A percentile compares a stretch with the other conserved stretches of the same genome.
phyloP scores from a whole-genome alignment of 495 filamentous ascomycete species.

The Podospora comata region DNA sequence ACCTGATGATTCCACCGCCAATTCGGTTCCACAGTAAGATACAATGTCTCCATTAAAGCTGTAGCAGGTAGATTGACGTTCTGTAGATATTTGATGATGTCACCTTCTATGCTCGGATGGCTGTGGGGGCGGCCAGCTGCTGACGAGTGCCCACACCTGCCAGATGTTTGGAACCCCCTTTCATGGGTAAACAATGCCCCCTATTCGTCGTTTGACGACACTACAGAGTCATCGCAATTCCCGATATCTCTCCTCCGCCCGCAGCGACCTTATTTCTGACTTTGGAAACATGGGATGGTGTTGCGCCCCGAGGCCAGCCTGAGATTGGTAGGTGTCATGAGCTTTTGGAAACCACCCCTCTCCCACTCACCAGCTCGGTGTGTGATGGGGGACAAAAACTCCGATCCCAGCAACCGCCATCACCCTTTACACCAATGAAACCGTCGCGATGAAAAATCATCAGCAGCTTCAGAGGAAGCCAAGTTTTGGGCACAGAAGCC shows the following conservation, averaged over 20 bases:
- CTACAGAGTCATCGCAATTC: background rate
- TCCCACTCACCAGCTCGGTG: background rate
- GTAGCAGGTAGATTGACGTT: background rate
- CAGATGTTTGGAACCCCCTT: background rate
- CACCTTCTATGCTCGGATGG: background rate
- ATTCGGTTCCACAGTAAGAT: background rate
- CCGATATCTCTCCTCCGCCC: background rate
- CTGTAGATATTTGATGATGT: background rate
- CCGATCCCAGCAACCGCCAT: background rate
- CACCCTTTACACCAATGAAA: background rate
- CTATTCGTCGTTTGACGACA: background rate
- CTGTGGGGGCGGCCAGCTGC: background rate
- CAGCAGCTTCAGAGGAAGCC: background rate
- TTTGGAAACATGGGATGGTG: background rate
- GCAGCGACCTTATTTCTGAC: background rate
- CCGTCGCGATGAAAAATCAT: background rate
- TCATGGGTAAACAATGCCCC: background rate
- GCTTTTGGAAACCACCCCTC: background rate
- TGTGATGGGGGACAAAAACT: background rate
- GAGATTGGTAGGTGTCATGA: background rate
- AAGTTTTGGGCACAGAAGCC: background rate
- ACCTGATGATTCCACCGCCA: background rate
- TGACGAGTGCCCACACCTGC: background rate
- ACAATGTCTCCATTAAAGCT: background rate
- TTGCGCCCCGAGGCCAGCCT: background rate